Base-by-base conservation (phyloP, 1,284 basidiomycete species). In the Meira nashicola region DNA sequence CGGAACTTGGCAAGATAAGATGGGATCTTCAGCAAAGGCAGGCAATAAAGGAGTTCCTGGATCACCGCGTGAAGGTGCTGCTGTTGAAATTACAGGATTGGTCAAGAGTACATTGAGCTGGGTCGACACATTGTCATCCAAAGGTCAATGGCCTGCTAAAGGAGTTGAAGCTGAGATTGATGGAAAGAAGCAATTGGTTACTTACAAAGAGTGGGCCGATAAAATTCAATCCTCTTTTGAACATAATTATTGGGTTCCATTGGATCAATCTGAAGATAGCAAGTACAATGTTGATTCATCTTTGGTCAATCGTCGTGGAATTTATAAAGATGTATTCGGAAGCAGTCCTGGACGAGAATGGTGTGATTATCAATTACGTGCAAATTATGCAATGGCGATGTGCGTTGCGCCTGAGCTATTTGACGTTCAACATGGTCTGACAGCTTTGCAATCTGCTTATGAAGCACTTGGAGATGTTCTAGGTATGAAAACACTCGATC, bases 251-350 rank as follows among this genome's bases (percentile, higher is more conserved):
- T 95, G 90, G 79, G 84, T 98, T 50, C 94, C 93, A 12, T 63
- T 83, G n/a, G 89, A 93, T 75, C 82, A 87, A 0, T 74, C 81
- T 10, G 84, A 90, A 23, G 93, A 98, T 75, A 65, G 73, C 8
- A 81, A 86, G 40, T 92, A 91, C 80, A 83, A 83, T 57, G 79
- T 96, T 64, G 83, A 91, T 73, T 67, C 89, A 1, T 82, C 76
- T 33, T 80, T 96, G 38, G 83, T 96, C 66, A 90, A 92, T 79
- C 88, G 91, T 23, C 84, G 94, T 51, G 94, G 94, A 4, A 94
- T 97, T 78, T 98, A 98, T 84, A 98, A 98, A 82, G 94, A 98
- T 74, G 92, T 97, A 5, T 90, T 89, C 69, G 91, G 75, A 8
- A 64, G 63, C 6, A 69, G 71, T 37, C 66, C 65, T 48, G 71